Percentiles rank a stretch among this genome's conserved stretches.
phyloP scores from a whole-genome alignment of 2,329 filamentous ascomycete species.

The Colletotrichum musae region DNA sequence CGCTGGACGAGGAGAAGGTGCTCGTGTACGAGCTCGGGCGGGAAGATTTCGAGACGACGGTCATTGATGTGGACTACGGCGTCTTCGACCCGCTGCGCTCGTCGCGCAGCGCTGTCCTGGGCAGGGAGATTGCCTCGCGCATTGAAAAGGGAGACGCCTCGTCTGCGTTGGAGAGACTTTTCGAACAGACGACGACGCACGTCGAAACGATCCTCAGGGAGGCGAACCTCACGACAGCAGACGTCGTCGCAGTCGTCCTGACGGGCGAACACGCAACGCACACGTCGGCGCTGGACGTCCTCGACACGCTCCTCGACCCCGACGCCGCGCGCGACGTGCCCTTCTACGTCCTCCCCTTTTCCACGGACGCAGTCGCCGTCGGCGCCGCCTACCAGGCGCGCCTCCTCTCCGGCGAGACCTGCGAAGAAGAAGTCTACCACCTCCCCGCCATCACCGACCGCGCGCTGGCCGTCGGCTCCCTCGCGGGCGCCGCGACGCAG shows the following conservation, averaged over 20 bases:
- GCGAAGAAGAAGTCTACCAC: not conserved
- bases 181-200: not conserved
- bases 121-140: not conserved
- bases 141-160: not conserved
- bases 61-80: not conserved
- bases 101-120: not conserved
- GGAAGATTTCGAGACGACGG: not conserved
- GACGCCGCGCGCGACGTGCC: not conserved
- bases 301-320: conserved; percentile 3
- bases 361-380: not conserved
- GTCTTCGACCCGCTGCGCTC: not conserved
- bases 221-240: not conserved
- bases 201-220: not conserved
- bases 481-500: not conserved
- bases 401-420: not conserved
- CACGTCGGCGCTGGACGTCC: not conserved
- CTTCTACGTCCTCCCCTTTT: not conserved
- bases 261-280: not conserved
- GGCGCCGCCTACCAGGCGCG: not conserved
- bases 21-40: not conserved
- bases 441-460: not conserved
- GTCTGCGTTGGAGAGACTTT: not conserved
- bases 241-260: not conserved
- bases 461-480: not conserved
- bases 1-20: not conserved